Conservation (phyloP, 2,329 filamentous ascomycete genomes). For the Fusarium sp. region DNA sequence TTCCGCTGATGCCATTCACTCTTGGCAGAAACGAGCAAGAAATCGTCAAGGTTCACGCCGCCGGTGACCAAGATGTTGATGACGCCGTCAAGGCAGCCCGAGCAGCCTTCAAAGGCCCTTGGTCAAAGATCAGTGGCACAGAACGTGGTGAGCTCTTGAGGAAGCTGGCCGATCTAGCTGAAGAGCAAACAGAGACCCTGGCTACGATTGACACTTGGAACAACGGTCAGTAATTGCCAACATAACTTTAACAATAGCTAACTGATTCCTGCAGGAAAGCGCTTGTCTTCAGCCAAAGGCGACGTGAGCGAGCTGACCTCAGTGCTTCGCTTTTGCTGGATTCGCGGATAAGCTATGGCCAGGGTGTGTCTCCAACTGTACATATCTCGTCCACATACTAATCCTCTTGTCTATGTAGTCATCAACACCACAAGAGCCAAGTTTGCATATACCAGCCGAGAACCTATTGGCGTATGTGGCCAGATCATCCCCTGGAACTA, state of each 20-base stretch:
- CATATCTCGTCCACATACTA: neutral
- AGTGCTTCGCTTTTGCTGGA: neutral
- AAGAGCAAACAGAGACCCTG: neutral
- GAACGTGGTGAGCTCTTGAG: conserved; percentile 2
- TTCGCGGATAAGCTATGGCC: neutral
- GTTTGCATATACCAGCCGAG: conserved; percentile 78
- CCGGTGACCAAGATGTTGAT: neutral
- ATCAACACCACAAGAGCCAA: conserved; percentile 69
- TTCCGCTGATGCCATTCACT: neutral
- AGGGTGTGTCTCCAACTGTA: neutral
- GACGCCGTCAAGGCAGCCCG: conserved; percentile 6
- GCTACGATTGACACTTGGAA: conserved; percentile 61
- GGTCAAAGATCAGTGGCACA: neutral
- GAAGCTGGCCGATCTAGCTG: conserved; percentile 1
- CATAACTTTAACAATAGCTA: neutral
- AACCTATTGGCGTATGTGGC: conserved; percentile 80
- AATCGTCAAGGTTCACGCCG: conserved; percentile 11
- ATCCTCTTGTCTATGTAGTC: neutral
- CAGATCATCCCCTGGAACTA: conserved; percentile 70
- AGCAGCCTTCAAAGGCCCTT: neutral
- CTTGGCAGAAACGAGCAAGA: neutral
- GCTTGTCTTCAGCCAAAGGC: neutral
- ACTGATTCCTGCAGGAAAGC: neutral
- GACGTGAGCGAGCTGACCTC: neutral
- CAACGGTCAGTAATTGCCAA: neutral